Percentiles rank a stretch among this genome's conserved stretches.
Conservation (phyloP, 208 protist genomes). For the Acanthamoeba polyphaga region DNA sequence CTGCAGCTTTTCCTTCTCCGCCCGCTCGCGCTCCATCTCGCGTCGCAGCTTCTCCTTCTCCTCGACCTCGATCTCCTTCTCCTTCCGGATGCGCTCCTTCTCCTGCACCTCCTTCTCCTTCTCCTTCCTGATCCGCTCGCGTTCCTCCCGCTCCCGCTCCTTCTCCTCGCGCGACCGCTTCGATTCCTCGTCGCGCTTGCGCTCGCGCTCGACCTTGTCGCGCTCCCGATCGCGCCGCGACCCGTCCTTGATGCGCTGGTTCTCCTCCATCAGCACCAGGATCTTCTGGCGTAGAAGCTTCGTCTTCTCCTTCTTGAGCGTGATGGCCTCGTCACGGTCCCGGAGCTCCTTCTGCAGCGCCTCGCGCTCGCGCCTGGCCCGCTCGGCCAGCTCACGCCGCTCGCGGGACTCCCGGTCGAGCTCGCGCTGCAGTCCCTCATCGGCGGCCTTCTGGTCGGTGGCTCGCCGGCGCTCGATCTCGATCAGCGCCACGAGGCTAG, state of each 20-base stretch:
- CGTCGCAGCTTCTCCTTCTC: conserved; percentile 30
- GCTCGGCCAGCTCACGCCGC: not conserved
- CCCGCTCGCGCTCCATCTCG: conserved; percentile 35
- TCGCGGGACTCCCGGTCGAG: not conserved
- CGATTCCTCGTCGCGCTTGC: conserved; percentile 46
- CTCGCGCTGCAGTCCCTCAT: not conserved
- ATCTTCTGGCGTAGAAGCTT: conserved; percentile 12
- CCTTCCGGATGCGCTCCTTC: conserved; percentile 34
- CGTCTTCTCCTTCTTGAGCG: conserved; percentile 51
- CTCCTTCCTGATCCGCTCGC: conserved; percentile 54
- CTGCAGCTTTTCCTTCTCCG: not conserved
- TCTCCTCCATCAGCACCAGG: conserved; percentile 11
- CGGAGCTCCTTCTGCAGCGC: not conserved
- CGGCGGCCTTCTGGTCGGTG: not conserved
- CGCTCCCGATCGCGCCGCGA: not conserved
- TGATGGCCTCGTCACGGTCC: not conserved
- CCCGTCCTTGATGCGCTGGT: conserved; percentile 47
- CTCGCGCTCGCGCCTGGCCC: conserved; percentile 22
- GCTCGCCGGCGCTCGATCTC: not conserved
- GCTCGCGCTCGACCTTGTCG: conserved; percentile 12
- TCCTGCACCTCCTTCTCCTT: conserved; percentile 74
- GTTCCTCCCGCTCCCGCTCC: conserved; percentile 46
- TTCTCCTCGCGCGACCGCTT: not conserved
- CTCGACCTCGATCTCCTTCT: conserved; percentile 8
- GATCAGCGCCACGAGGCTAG: conserved; percentile 1